A percentile compares a stretch with the other conserved stretches of the same genome.
phyloP scores from a whole-genome alignment of 1,284 basidiomycete genomes.

The Irpex sp. region DNA sequence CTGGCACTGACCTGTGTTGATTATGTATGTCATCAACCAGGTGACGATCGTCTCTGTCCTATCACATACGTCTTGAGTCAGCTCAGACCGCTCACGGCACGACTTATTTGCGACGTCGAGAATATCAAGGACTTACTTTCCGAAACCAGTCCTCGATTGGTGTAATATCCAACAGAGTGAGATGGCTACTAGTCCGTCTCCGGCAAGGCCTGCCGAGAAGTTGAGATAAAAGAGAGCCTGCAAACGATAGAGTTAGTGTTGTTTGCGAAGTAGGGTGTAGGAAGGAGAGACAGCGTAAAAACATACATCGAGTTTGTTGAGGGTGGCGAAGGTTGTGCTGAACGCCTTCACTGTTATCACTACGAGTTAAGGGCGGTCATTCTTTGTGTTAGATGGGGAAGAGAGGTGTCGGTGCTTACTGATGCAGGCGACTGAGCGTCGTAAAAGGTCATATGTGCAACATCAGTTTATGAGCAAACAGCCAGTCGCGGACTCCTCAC shows the following conservation, averaged over 20 bases:
- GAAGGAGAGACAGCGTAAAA: not conserved
- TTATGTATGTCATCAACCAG: slow-evolving; percentile 33
- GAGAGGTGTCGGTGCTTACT: slow-evolving; percentile 14
- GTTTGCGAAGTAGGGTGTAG: no score
- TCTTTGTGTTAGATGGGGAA: not conserved
- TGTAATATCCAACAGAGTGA: slow-evolving; percentile 31
- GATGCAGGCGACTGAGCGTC: slow-evolving; percentile 19
- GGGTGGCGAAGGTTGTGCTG: slow-evolving; percentile 16
- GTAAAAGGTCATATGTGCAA: no score
- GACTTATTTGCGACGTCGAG: not conserved
- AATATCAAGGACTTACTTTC: slow-evolving; percentile 22
- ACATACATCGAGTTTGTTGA: slow-evolving; percentile 17
- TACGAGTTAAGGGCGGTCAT: not conserved
- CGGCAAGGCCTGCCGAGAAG: slow-evolving; percentile 22
- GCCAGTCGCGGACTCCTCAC: no score
- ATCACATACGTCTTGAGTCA: not conserved
- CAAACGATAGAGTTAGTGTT: no score
- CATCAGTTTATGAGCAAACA: no score
- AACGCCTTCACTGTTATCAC: slow-evolving; percentile 20
- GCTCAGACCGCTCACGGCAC: not conserved
- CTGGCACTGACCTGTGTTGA: slow-evolving; percentile 30
- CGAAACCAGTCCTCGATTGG: slow-evolving; percentile 32
- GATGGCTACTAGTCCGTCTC: slow-evolving; percentile 32
- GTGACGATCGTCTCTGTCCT: slow-evolving; percentile 36
- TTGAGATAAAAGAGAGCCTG: slow-evolving; percentile 25